Evolutionary conservation across 352 stramenopile genomes (phyloP).

Genomic region (Globisporangium parvum): DNA sequence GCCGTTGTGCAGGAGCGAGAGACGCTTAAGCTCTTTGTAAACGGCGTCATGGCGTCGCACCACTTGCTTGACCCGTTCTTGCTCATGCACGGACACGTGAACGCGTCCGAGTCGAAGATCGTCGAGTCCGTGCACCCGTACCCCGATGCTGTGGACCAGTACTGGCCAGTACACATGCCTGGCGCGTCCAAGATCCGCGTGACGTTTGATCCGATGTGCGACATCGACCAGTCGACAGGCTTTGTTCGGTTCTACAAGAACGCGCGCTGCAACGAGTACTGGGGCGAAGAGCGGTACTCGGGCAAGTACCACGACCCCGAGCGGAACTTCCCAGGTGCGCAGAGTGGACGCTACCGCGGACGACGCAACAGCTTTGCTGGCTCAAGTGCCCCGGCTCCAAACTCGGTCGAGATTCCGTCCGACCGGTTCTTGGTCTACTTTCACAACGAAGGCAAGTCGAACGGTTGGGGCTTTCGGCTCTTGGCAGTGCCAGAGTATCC

Average conservation of each 20-base stretch:
- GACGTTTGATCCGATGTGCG: slow-evolving; percentile 65
- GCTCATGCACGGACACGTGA: slow-evolving; percentile 34
- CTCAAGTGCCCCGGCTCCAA: slow-evolving; percentile 1
- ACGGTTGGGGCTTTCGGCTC: slow-evolving; percentile 66
- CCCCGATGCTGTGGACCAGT: slow-evolving; percentile 45
- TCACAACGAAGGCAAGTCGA: slow-evolving; percentile 42
- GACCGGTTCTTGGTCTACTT: slow-evolving; percentile 77
- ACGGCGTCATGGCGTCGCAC: slow-evolving; percentile 55
- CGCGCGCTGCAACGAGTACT: slow-evolving; percentile 53
- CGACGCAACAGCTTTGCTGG: slow-evolving; percentile 17
- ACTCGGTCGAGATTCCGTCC: slow-evolving; percentile 52
- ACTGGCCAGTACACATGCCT: slow-evolving; percentile 68
- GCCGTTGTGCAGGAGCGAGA: slow-evolving; percentile 62
- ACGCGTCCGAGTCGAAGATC: slow-evolving; percentile 40
- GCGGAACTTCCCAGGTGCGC: slow-evolving; percentile 62
- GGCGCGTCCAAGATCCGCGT: slow-evolving; percentile 63
- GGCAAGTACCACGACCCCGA: slow-evolving; percentile 71
- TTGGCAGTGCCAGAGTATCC: slow-evolving; percentile 45
- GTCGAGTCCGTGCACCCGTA: slow-evolving; percentile 60
- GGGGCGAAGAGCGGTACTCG: slow-evolving; percentile 66
- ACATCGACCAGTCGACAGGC: slow-evolving; percentile 50
- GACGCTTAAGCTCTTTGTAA: slow-evolving; percentile 55
- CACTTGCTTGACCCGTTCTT: slow-evolving; percentile 66
- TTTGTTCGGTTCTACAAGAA: slow-evolving; percentile 76
- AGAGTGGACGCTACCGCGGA: slow-evolving; percentile 46